Evolutionary conservation across 139 green algal species (phyloP), one percentile per base, ranked within the genome.

Genomic region (Diplosphaera chodatii): DNA sequence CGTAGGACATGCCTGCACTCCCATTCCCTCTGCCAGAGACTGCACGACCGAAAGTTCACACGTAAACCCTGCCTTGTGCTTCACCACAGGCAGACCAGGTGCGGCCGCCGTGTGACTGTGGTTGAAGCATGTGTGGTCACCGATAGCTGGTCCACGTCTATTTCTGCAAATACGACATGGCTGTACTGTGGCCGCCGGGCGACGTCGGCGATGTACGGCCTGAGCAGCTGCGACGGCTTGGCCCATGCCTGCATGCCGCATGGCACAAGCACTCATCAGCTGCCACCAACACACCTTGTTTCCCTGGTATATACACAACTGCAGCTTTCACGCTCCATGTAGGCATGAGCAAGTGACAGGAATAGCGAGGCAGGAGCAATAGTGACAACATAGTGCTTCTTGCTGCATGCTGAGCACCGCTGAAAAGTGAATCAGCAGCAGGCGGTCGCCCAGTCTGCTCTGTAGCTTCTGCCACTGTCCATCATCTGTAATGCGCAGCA

Each of bases 231-330:
- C 40, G 40, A 76, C 0, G 64, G 30, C 55, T 37, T 48, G 4
- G 27, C 28, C 64, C 64, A 71, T 37, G 71, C 18, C 71, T 76
- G 69, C 69, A n/a, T n/a, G n/a, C n/a, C n/a, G n/a, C n/a, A n/a
- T n/a, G n/a, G n/a, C n/a, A n/a, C n/a, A n/a, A 73, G n/a, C n/a
- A n/a, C n/a, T n/a, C n/a, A n/a, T n/a, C n/a, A n/a, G n/a, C n/a
- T n/a, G n/a, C n/a, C n/a, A n/a, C n/a, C n/a, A n/a, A n/a, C n/a
- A n/a, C n/a, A n/a, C n/a, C n/a, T n/a, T n/a, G n/a, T n/a, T n/a
- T n/a, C n/a, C n/a, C n/a, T n/a, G n/a, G n/a, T n/a, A n/a, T n/a
- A n/a, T n/a, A n/a, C n/a, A n/a, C n/a, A n/a, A n/a, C n/a, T n/a
- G n/a, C n/a, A n/a, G n/a, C n/a, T n/a, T n/a, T n/a, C n/a, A n/a